Conservation (phyloP, 1,284 basidiomycete genomes). For the Boletus semigastroideus region DNA sequence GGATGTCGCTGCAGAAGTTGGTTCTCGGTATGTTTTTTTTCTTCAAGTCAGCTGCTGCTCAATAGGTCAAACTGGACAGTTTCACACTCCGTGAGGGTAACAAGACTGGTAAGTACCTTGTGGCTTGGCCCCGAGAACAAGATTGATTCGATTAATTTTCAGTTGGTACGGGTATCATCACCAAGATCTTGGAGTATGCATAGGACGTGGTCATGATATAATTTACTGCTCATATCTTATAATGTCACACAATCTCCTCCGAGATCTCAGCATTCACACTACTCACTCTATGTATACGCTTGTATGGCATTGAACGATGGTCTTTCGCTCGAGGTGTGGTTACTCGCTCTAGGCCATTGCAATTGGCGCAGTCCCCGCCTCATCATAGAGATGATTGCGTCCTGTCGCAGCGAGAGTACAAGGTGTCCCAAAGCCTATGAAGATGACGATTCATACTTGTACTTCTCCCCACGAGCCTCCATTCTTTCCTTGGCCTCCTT, state of each 20-base stretch:
- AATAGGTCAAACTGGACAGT: slow-evolving; percentile 33
- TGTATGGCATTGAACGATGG: too few species aligned
- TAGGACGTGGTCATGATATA: slow-evolving; percentile 16
- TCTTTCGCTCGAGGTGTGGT: too few species aligned
- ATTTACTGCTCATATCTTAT: slow-evolving; percentile 27
- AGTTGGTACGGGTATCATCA: slow-evolving; percentile 92
- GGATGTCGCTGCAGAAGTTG: slow-evolving; percentile 91
- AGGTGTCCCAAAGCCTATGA: slow-evolving; percentile 24
- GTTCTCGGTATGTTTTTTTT: slow-evolving; percentile 63
- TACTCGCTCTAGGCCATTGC: too few species aligned
- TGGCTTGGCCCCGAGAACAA: not conserved
- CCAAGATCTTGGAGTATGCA: slow-evolving; percentile 66
- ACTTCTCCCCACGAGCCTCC: slow-evolving; percentile 85
- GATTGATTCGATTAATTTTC: slow-evolving; percentile 12
- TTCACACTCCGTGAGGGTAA: slow-evolving; percentile 99
- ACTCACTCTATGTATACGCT: too few species aligned
- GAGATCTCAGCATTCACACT: slow-evolving; percentile 23
- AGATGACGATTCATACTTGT: slow-evolving; percentile 67
- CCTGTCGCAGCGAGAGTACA: slow-evolving; percentile 7
- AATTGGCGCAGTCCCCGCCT: too few species aligned
- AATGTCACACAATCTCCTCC: slow-evolving; percentile 25
- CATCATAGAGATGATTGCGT: not conserved
- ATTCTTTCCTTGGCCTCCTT: slow-evolving; percentile 85
- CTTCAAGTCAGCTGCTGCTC: not conserved
- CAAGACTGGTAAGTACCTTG: slow-evolving; percentile 71